Evolutionary conservation across 192 early-diverging fungal species (phyloP).

Genomic region (Spizellomyces punctatus): DNA sequence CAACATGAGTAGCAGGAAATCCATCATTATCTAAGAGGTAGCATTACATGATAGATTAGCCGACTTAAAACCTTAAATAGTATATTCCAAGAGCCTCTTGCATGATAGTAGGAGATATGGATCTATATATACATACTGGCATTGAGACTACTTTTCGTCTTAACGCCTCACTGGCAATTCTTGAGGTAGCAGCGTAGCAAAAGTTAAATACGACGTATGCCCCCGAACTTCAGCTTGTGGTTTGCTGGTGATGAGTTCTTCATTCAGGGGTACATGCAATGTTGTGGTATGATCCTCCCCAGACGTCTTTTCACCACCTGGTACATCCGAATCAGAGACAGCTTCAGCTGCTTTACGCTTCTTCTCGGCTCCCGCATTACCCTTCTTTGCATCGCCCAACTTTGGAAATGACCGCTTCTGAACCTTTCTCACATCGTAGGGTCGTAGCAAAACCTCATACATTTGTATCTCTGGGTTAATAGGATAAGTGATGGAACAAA

Average conservation of each 20-base stretch:
- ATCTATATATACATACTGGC: no score
- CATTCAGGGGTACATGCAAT: background rate
- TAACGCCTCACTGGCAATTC: no score
- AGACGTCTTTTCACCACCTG: background rate
- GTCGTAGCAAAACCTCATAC: constrained; percentile 89
- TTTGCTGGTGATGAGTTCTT: constrained; percentile 61
- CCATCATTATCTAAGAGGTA: no score
- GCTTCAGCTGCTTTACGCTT: constrained; percentile 25
- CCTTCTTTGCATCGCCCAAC: constrained; percentile 52
- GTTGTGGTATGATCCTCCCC: background rate
- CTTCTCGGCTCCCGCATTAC: constrained; percentile 37
- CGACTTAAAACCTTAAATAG: background rate
- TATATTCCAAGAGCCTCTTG: background rate
- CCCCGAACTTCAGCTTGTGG: constrained; percentile 66
- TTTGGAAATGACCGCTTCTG: constrained; percentile 64
- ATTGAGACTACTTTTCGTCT: no score
- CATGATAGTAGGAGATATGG: no score
- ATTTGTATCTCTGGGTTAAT: constrained; percentile 71
- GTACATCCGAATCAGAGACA: background rate
- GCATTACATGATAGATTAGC: no score
- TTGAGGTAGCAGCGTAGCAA: constrained; percentile 77
- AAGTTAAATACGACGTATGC: constrained; percentile 94
- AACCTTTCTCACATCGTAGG: constrained; percentile 70
- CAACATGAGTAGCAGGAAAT: no score
- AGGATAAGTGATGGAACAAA: constrained; percentile 1